Evolutionary conservation across 352 stramenopile genomes (phyloP).

Genomic region (Pythium chondricola): DNA sequence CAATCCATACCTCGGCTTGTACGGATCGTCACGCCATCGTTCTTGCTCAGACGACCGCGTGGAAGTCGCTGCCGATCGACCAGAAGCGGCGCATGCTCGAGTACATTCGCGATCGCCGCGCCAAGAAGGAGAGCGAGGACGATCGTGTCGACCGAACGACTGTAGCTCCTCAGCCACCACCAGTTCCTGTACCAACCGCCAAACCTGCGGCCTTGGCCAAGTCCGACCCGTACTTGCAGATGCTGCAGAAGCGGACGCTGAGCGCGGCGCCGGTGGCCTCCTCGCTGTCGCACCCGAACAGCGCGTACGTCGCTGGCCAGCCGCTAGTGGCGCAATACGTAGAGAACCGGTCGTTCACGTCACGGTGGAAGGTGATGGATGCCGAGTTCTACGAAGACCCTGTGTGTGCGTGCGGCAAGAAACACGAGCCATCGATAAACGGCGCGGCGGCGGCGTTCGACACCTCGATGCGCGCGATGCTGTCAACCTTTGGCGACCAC

Average conservation of each 20-base stretch:
- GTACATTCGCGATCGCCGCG: constrained; percentile 58
- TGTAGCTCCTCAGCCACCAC: background rate
- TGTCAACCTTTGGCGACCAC: constrained; percentile 77
- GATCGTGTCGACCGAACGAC: background rate
- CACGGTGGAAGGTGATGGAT: constrained; percentile 68
- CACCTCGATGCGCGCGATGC: constrained; percentile 69
- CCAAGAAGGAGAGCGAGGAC: constrained; percentile 34
- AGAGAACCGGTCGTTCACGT: constrained; percentile 30
- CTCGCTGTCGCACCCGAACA: constrained; percentile 38
- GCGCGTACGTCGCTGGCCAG: constrained; percentile 43
- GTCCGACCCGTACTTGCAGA: constrained; percentile 69
- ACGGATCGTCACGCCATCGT: background rate
- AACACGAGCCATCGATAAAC: constrained; percentile 26
- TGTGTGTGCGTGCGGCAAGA: constrained; percentile 47
- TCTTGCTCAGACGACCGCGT: constrained; percentile 49
- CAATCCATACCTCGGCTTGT: background rate
- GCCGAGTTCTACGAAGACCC: constrained; percentile 59
- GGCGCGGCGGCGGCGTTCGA: constrained; percentile 31
- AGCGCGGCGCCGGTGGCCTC: background rate
- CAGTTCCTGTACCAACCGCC: background rate
- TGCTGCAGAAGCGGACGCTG: constrained; percentile 67
- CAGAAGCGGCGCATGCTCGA: constrained; percentile 77
- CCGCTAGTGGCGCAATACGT: constrained; percentile 41
- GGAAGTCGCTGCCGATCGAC: constrained; percentile 65
- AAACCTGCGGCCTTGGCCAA: constrained; percentile 21